Percentiles rank a stretch among this genome's conserved stretches.
Evolutionary conservation across 2,329 filamentous ascomycete species (phyloP).

Genomic region (Sporothrix pseudoabietina): DNA sequence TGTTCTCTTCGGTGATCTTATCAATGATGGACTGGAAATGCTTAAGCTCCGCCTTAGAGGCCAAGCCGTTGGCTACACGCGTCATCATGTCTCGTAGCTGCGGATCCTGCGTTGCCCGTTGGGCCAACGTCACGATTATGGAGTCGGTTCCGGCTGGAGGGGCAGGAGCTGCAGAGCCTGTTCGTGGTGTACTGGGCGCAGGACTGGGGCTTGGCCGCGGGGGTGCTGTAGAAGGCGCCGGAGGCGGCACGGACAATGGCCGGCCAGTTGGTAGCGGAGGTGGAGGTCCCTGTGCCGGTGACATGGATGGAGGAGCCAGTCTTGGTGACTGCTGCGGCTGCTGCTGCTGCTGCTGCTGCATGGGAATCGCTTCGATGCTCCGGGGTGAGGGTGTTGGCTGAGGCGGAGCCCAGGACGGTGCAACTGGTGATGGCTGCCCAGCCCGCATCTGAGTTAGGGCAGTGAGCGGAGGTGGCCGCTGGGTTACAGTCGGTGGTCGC

Average conservation of each 20-base stretch:
- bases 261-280: background rate
- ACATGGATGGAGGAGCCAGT: conserved; percentile 40
- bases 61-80: conserved; percentile 74
- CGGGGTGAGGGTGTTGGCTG: conserved; percentile 1
- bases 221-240: background rate
- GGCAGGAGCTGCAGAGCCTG: conserved; percentile 27
- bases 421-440: conserved; percentile 12
- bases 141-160: conserved; percentile 58
- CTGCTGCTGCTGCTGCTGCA: background rate
- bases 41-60: conserved; percentile 69
- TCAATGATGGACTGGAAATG: conserved; percentile 81
- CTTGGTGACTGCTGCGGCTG: conserved; percentile 33
- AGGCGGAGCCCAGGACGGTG: background rate
- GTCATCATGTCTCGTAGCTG: conserved; percentile 79
- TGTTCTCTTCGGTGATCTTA: conserved; percentile 67
- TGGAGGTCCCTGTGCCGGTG: conserved; percentile 31
- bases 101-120: conserved; percentile 71
- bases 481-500: conserved; percentile 7
- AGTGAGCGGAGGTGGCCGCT: conserved; percentile 10
- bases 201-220: conserved; percentile 36
- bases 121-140: conserved; percentile 77
- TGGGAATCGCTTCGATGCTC: background rate
- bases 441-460: background rate
- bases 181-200: conserved; percentile 36
- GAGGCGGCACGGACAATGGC: conserved; percentile 24